Conservation (phyloP, 257 asterid species). For the Orobanche coerulescens region DNA sequence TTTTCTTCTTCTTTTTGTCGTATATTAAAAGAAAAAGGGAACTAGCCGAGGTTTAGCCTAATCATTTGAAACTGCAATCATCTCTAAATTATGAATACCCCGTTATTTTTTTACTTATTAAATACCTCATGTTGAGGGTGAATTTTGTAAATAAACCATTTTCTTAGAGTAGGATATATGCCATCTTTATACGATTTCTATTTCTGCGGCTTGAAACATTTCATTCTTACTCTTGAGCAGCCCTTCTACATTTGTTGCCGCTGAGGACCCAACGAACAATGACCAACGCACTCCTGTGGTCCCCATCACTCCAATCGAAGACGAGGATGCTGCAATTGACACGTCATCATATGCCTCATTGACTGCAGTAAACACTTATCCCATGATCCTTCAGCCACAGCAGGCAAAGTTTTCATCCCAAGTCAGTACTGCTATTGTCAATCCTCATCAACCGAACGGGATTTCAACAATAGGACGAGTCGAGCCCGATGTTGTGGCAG, state of each 20-base stretch:
- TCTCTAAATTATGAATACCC: background rate
- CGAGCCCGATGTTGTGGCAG: background rate
- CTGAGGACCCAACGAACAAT: constrained; percentile 29
- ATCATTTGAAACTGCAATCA: background rate
- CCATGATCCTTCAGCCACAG: constrained; percentile 21
- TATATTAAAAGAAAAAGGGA: no score
- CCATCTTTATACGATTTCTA: background rate
- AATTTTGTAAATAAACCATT: background rate
- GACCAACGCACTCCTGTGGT: constrained; percentile 35
- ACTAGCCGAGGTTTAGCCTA: background rate
- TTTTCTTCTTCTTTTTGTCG: background rate
- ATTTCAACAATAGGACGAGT: background rate
- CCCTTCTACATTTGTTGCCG: constrained; percentile 35
- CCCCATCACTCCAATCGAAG: constrained; percentile 85
- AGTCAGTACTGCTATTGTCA: background rate
- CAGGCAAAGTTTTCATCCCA: constrained; percentile 12
- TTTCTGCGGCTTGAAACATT: background rate
- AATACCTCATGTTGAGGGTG: background rate
- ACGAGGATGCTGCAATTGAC: constrained; percentile 55
- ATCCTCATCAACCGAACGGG: background rate
- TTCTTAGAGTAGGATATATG: background rate
- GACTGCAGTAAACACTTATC: constrained; percentile 16
- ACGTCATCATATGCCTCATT: constrained; percentile 22
- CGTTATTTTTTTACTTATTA: background rate
- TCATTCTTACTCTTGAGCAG: constrained; percentile 33